Evolutionary conservation across 805 yeast species (phyloP).

Genomic region (Hermanozyma aechmeae): DNA sequence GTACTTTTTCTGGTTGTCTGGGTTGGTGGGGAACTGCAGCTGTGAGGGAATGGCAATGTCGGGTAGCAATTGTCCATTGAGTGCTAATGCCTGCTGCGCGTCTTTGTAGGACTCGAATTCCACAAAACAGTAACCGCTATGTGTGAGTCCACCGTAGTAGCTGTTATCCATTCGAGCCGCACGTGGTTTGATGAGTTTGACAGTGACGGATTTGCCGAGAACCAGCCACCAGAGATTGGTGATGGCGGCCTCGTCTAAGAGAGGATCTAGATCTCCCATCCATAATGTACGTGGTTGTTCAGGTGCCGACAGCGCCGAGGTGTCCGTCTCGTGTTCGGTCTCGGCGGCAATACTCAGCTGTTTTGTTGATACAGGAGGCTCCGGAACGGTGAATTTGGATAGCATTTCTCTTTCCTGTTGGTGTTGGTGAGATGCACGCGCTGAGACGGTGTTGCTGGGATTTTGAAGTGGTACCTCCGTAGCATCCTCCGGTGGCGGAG

Average conservation of each 20-base stretch:
- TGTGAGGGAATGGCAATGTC: slow-evolving; percentile 41
- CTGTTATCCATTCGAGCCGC: slow-evolving; percentile 12
- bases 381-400: slow-evolving; percentile 27
- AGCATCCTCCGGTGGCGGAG: no score
- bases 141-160: slow-evolving; percentile 17
- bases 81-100: slow-evolving; percentile 57
- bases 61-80: slow-evolving; percentile 61
- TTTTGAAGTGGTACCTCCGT: no score
- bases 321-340: slow-evolving; percentile 3
- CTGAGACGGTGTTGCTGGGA: slow-evolving; percentile 1
- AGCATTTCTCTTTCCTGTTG: slow-evolving; percentile 36
- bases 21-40: slow-evolving; percentile 28
- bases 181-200: slow-evolving; percentile 53
- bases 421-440: slow-evolving; percentile 32
- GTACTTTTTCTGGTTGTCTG: slow-evolving; percentile 44
- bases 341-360: slow-evolving; percentile 25
- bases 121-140: slow-evolving; percentile 66
- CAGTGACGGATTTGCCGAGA: slow-evolving; percentile 46
- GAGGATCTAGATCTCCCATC: slow-evolving; percentile 86
- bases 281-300: slow-evolving; percentile 65
- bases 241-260: slow-evolving; percentile 58
- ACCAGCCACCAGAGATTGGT: slow-evolving; percentile 50
- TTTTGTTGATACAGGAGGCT: slow-evolving; percentile 32
- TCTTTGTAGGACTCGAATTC: slow-evolving; percentile 63
- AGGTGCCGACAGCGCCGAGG: slow-evolving; percentile 5